Evolutionary conservation across 1,284 basidiomycete genomes (phyloP), one percentile per base, ranked within the genome.

Genomic region (Rhizoctonia solani): DNA sequence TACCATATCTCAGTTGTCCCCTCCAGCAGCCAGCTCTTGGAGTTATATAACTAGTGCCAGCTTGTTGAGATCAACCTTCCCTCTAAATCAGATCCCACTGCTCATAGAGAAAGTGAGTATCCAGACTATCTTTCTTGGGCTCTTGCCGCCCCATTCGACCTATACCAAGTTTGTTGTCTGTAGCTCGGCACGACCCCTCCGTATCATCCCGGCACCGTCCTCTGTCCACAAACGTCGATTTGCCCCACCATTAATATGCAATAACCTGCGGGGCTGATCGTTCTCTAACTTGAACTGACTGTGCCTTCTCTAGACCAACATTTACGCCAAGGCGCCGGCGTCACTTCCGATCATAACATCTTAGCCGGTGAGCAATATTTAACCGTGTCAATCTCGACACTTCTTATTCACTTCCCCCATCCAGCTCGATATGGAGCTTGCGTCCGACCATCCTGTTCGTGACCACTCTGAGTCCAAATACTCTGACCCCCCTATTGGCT

Each of bases 401-500:
- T 21, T 4, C 9, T 1, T n/a, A 53, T 37, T 65, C 21, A 65
- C 49, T 21, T 27, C 21, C 49, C 49, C 21, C 59, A 32, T 27
- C 50, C 37, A 53, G 58, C 58, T 49, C 47, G 47, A 32, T 46
- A 65, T 65, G 59, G 59, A 65, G 49, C 34, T 65, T 11, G 59
- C 37, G 49, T 65, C 59, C 39, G 59, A 42, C 27, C 37, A 65
- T 23, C 25, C 29, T 34, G 19, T 11, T 34, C 23, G 46, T 34
- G 42, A 13, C 23, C 42, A 52, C 16, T 23, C 34, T 3, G 59
- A 65, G 25, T 13, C 19, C 47, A 65, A 53, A 39, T 39, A 41
- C 49, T 52, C 50, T 2, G 59, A 65, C 39, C 59, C 59, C 16
- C 59, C 59, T 44, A 65, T 65, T 65, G 59, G 49, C 50, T 65